Evolutionary conservation across 768 basidiomycete genomes (phyloP).

Genomic region (Mrakia blollopis): DNA sequence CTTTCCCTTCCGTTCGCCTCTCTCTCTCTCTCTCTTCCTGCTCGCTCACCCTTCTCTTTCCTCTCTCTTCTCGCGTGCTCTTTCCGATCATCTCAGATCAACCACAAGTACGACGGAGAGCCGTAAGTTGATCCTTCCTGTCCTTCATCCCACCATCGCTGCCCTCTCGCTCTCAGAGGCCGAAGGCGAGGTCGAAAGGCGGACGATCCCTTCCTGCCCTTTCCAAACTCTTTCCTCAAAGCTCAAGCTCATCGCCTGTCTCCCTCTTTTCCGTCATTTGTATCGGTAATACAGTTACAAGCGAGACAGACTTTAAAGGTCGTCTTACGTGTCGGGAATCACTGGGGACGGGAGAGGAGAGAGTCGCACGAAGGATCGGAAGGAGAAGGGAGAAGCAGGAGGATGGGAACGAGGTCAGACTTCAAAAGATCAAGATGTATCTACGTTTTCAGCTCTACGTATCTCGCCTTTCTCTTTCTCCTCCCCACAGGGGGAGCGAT

Average conservation of each 20-base stretch:
- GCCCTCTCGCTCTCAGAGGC: background rate
- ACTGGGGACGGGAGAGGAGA: background rate
- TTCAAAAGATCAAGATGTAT: too few relatives aligned
- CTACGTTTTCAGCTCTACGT: too few relatives aligned
- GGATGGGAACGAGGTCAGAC: too few relatives aligned
- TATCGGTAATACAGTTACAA: slow-evolving; percentile 9
- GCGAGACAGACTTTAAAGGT: slow-evolving; percentile 27
- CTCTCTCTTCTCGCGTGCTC: background rate
- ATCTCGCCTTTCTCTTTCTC: too few relatives aligned
- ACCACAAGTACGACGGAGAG: background rate
- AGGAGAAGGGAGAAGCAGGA: too few relatives aligned
- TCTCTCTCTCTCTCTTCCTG: too few relatives aligned
- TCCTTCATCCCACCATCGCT: background rate
- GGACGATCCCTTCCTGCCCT: too few relatives aligned
- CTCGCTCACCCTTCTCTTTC: background rate
- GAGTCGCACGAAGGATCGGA: background rate
- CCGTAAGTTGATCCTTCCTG: background rate
- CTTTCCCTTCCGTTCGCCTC: background rate
- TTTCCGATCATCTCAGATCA: background rate
- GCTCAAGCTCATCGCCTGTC: too few relatives aligned
- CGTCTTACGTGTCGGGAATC: background rate
- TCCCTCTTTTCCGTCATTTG: too few relatives aligned
- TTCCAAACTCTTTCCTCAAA: too few relatives aligned
- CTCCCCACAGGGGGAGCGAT: too few relatives aligned
- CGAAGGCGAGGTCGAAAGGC: too few relatives aligned